Evolutionary conservation across 202 grass and related monocot species (phyloP).

Genomic region (Saccharum hybrid): DNA sequence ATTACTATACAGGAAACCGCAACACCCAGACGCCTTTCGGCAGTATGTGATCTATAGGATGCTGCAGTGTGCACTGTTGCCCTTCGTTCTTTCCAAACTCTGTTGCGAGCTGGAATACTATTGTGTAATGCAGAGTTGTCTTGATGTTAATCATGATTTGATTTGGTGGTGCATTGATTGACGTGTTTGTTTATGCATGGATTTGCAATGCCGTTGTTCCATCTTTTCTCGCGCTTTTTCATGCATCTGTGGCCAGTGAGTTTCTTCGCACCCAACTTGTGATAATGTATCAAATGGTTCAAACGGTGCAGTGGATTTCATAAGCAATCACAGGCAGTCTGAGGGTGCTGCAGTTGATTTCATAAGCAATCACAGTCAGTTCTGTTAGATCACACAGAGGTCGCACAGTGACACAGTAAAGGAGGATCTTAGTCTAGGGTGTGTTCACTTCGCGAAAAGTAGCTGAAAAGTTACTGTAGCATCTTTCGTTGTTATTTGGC

Average conservation of each 20-base stretch:
- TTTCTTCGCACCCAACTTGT: not conserved
- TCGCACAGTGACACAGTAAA: too few species aligned
- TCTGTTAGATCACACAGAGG: too few species aligned
- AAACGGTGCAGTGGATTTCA: not conserved
- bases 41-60: not conserved
- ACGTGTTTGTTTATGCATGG: not conserved
- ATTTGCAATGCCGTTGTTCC: not conserved
- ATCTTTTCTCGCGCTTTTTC: not conserved
- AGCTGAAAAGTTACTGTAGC: too few species aligned
- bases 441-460: too few species aligned
- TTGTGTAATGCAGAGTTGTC: not conserved
- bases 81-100: not conserved
- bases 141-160: not conserved
- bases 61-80: not conserved
- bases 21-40: not conserved
- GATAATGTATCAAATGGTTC: not conserved
- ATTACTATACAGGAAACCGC: slow-evolving; percentile 13
- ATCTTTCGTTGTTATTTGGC: too few species aligned
- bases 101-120: not conserved
- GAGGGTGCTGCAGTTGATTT: not conserved
- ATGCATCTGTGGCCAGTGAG: not conserved
- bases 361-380: not conserved
- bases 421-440: too few species aligned
- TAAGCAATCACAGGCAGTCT: not conserved
- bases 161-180: not conserved